A percentile compares a stretch with the other conserved stretches of the same genome.
Evolutionary conservation across 2,329 filamentous ascomycete genomes (phyloP).

Genomic region (Sporothrix pseudoabietina): DNA sequence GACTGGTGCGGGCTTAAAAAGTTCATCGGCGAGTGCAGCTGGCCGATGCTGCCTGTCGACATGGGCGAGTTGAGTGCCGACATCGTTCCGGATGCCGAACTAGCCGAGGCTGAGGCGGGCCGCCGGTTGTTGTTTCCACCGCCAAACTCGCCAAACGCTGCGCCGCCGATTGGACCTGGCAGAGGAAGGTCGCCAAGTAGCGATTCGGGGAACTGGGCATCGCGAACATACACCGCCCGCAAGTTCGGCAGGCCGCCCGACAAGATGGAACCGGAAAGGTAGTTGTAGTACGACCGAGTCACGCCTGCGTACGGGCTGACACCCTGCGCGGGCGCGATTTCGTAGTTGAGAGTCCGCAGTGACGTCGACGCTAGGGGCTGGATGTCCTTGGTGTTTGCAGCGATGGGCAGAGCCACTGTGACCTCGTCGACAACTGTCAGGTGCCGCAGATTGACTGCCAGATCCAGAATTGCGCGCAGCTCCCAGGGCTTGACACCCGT

Average conservation of each 20-base stretch:
- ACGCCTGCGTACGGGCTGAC: conserved; percentile 58
- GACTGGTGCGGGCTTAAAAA: conserved; percentile 38
- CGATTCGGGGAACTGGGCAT: conserved; percentile 78
- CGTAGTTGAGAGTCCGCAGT: conserved; percentile 75
- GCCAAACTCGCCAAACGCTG: conserved; percentile 43
- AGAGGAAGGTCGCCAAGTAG: conserved; percentile 63
- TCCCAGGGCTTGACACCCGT: conserved; percentile 68
- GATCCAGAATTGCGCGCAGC: conserved; percentile 62
- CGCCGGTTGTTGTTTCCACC: conserved; percentile 34
- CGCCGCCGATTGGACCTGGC: conserved; percentile 45
- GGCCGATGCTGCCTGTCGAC: conserved; percentile 30
- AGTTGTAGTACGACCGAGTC: conserved; percentile 73
- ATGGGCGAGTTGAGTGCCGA: conserved; percentile 36
- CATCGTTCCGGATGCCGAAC: conserved; percentile 34
- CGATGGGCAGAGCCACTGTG: conserved; percentile 52
- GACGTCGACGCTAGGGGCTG: conserved; percentile 69
- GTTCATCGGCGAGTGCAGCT: conserved; percentile 37
- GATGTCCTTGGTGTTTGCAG: conserved; percentile 48
- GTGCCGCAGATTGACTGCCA: conserved; percentile 60
- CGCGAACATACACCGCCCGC: conserved; percentile 79
- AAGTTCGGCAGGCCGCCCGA: conserved; percentile 73
- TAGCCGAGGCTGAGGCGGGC: conserved; percentile 43
- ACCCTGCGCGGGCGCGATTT: conserved; percentile 67
- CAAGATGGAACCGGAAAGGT: conserved; percentile 81
- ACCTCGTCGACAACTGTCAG: conserved; percentile 58